phyloP scores from a whole-genome alignment of 768 basidiomycete genomes.

The Rhodosporidiobolus sp. region DNA sequence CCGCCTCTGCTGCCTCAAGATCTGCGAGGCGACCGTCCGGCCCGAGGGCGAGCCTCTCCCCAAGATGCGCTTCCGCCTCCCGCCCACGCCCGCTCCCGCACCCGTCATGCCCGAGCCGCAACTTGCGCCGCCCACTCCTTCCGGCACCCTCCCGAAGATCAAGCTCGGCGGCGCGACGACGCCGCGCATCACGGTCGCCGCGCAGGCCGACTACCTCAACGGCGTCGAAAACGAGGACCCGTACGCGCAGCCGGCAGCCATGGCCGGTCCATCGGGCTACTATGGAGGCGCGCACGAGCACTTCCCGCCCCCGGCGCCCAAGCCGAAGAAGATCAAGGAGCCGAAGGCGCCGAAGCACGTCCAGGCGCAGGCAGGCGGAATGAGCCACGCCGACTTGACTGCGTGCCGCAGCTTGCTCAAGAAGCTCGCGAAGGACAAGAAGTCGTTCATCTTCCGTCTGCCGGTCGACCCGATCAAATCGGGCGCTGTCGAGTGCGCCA shows the following conservation, averaged over 20 bases:
- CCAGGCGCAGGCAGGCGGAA: slow-evolving; percentile 39
- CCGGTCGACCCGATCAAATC: slow-evolving; percentile 59
- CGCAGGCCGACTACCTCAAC: neutral
- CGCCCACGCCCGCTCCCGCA: slow-evolving; percentile 15
- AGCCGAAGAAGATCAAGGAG: slow-evolving; percentile 33
- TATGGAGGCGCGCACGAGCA: neutral
- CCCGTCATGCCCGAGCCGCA: slow-evolving; percentile 9
- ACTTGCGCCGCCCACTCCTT: slow-evolving; percentile 4
- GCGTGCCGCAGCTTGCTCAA: slow-evolving; percentile 53
- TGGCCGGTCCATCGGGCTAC: neutral
- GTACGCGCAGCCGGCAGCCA: neutral
- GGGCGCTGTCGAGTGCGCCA: slow-evolving; percentile 32
- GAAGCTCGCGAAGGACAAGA: slow-evolving; percentile 73
- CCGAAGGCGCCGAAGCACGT: slow-evolving; percentile 23
- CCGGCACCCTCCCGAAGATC: slow-evolving; percentile 8
- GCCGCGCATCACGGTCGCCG: slow-evolving; percentile 14
- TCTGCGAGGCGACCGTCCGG: slow-evolving; percentile 81
- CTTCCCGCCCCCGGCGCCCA: slow-evolving; percentile 6
- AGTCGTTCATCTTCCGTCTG: slow-evolving; percentile 68
- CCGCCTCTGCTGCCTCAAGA: slow-evolving; percentile 83
- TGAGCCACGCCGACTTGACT: slow-evolving; percentile 40
- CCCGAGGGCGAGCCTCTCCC: slow-evolving; percentile 79
- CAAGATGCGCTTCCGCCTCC: slow-evolving; percentile 58
- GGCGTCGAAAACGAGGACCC: neutral
- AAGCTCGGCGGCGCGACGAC: slow-evolving; percentile 27